phyloP scores from a whole-genome alignment of 805 yeast species.

The Candida michaelii region DNA sequence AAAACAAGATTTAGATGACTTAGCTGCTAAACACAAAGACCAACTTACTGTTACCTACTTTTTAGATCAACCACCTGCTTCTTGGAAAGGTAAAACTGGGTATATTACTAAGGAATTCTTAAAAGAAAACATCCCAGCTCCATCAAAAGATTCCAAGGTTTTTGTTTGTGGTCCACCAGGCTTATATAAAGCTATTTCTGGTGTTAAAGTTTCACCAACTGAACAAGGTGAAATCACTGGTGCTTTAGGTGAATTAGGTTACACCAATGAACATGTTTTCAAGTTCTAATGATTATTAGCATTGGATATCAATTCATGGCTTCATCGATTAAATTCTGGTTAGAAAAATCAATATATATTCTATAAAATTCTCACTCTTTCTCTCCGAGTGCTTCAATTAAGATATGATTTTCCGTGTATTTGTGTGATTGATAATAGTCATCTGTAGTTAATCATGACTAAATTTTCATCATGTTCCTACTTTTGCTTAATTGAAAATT shows the following conservation, averaged over 20 bases:
- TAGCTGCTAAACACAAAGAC: constrained; percentile 68
- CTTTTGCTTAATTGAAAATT: too few relatives aligned
- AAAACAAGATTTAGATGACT: constrained; percentile 69
- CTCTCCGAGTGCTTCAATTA: too few relatives aligned
- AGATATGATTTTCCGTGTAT: too few relatives aligned
- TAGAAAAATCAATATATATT: too few relatives aligned
- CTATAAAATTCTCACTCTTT: too few relatives aligned
- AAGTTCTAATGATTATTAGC: too few relatives aligned
- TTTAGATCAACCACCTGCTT: constrained; percentile 60
- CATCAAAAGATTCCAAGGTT: constrained; percentile 57
- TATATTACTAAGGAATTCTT: constrained; percentile 77
- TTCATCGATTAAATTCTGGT: too few relatives aligned
- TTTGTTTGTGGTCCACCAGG: constrained; percentile 97
- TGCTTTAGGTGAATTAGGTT: constrained; percentile 83
- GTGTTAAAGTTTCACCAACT: constrained; percentile 76
- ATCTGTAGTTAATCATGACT: too few relatives aligned
- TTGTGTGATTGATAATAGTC: too few relatives aligned
- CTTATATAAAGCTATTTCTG: constrained; percentile 83
- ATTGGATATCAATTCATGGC: too few relatives aligned
- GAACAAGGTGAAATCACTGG: constrained; percentile 97
- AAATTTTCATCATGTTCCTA: too few relatives aligned
- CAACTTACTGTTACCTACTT: constrained; percentile 79
- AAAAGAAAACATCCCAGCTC: constrained; percentile 57
- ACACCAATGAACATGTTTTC: constrained; percentile 80
- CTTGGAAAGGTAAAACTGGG: constrained; percentile 64